Conservation (phyloP, 768 basidiomycete genomes). For the Macrocybe gigantea region DNA sequence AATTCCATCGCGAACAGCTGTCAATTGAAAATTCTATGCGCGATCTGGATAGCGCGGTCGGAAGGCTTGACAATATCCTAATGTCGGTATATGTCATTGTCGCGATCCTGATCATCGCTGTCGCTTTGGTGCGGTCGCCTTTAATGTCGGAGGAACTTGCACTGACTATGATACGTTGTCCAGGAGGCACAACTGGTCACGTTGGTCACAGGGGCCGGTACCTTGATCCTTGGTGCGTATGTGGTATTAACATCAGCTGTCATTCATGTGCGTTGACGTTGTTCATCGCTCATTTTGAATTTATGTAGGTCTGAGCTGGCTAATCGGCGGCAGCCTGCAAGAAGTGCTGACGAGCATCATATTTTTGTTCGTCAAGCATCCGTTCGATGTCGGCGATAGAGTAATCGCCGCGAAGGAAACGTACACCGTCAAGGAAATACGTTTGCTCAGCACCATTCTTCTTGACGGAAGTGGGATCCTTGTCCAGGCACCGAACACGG, state of each 20-base stretch:
- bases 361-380: conserved; percentile 87
- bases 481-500: conserved; percentile 70
- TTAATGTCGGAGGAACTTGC: conserved; percentile 2
- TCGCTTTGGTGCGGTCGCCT: conserved; percentile 53
- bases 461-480: conserved; percentile 50
- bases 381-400: conserved; percentile 78
- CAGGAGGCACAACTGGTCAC: conserved; percentile 72
- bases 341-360: conserved; percentile 84
- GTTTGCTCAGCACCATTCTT: conserved; percentile 73
- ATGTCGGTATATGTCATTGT: conserved; percentile 75
- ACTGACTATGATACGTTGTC: conserved; percentile 4
- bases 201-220: conserved; percentile 72
- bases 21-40: conserved; percentile 83
- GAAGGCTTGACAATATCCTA: conserved; percentile 79
- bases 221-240: conserved; percentile 40
- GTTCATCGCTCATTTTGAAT: conserved; percentile 2
- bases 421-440: conserved; percentile 86
- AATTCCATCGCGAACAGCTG: conserved; percentile 80
- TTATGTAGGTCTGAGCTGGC: conserved; percentile 69
- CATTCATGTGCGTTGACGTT: not conserved
- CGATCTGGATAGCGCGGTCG: conserved; percentile 86
- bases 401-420: conserved; percentile 44
- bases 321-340: conserved; percentile 75
- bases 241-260: not conserved
- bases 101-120: conserved; percentile 72